Conservation (phyloP, 306 rosid genomes). For the Malus domestica region DNA sequence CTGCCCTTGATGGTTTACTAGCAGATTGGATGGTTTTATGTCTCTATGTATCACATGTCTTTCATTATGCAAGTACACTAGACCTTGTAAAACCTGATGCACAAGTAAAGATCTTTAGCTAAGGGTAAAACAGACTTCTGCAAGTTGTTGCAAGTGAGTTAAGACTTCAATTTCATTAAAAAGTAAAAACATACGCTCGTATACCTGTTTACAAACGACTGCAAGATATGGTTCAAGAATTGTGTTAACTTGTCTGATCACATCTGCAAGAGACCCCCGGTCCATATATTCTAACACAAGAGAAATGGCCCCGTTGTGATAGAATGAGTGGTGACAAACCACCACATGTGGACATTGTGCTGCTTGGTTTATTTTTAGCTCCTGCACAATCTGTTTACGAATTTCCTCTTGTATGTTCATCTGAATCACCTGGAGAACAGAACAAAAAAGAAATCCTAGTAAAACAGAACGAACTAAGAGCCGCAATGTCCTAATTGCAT, state of each 20-base stretch:
- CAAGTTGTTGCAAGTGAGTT: not conserved
- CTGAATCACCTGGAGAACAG: slow-evolving; percentile 69
- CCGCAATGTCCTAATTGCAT: not conserved
- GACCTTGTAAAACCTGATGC: slow-evolving; percentile 87
- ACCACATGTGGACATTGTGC: slow-evolving; percentile 80
- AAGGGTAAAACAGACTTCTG: not conserved
- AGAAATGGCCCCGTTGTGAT: slow-evolving; percentile 84
- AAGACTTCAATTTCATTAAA: not conserved
- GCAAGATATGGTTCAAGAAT: slow-evolving; percentile 99
- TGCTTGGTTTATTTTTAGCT: slow-evolving; percentile 93
- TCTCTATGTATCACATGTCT: slow-evolving; percentile 95
- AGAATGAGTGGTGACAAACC: slow-evolving; percentile 90
- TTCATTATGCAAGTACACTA: slow-evolving; percentile 75
- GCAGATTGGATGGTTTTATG: slow-evolving; percentile 85
- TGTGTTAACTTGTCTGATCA: slow-evolving; percentile 79
- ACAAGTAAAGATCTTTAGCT: slow-evolving; percentile 4
- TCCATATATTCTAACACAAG: slow-evolving; percentile 98
- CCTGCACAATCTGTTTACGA: slow-evolving; percentile 97
- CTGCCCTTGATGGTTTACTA: slow-evolving; percentile 92
- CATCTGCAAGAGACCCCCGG: slow-evolving; percentile 74
- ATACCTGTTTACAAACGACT: slow-evolving; percentile 94
- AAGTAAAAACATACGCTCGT: slow-evolving; percentile 2
- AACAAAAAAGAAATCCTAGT: not conserved
- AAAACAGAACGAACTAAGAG: too few species aligned
- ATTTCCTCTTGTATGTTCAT: slow-evolving; percentile 96